Evolutionary conservation across 192 early-diverging fungal genomes (phyloP).

Genomic region (Pilaira anomala): DNA sequence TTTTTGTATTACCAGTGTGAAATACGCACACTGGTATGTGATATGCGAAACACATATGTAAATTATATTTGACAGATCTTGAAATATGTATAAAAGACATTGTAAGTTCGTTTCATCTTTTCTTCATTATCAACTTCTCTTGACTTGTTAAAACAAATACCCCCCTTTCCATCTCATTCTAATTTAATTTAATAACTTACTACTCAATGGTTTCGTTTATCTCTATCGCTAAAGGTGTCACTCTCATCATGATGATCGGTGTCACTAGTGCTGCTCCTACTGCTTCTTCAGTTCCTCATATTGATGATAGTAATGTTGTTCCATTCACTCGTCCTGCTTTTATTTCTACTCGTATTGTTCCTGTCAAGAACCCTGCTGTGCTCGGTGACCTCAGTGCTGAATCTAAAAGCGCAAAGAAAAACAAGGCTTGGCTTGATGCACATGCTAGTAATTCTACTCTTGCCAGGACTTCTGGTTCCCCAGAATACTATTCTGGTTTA

Average conservation of each 20-base stretch:
- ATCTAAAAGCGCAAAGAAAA: not conserved
- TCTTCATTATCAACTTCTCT: too few species aligned
- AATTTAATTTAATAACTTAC: too few species aligned
- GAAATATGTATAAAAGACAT: too few species aligned
- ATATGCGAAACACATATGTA: too few species aligned
- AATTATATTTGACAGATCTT: too few species aligned
- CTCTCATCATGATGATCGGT: not conserved
- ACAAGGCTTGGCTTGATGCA: not conserved
- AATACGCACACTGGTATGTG: too few species aligned
- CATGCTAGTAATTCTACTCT: not conserved
- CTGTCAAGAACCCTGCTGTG: not conserved
- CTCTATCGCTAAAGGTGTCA: constrained; percentile 2
- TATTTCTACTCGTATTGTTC: not conserved
- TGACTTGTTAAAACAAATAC: too few species aligned
- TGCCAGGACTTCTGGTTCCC: too few species aligned
- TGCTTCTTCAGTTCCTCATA: not conserved
- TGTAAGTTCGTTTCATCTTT: too few species aligned
- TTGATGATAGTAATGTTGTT: not conserved
- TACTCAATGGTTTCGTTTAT: constrained; percentile 3
- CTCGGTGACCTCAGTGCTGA: not conserved
- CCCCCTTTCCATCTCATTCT: too few species aligned
- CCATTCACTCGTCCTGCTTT: not conserved
- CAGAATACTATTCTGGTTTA: not conserved
- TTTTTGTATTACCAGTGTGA: too few species aligned
- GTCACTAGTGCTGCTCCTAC: not conserved